A percentile compares a stretch with the other conserved stretches of the same genome.
Evolutionary conservation across 345 rosid genomes (phyloP).

Genomic region (Pugionium dolabratum): DNA sequence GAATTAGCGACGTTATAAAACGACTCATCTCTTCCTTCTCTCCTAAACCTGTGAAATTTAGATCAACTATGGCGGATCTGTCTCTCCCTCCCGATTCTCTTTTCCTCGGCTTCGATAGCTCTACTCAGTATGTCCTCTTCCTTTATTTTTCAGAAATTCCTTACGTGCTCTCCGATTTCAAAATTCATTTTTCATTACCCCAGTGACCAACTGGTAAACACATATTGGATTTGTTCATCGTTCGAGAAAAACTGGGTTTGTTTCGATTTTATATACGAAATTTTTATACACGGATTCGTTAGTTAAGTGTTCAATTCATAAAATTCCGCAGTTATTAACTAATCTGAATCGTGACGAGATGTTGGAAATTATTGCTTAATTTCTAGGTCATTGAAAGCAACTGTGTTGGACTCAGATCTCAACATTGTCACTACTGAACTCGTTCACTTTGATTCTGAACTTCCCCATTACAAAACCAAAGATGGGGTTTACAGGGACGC

Average conservation of each 20-base stretch:
- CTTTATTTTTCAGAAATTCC: not conserved
- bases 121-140: slow-evolving; percentile 68
- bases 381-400: slow-evolving; percentile 85
- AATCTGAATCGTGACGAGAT: slow-evolving; percentile 2
- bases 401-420: slow-evolving; percentile 72
- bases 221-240: not conserved
- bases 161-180: too few species aligned
- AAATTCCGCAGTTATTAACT: not conserved
- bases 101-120: slow-evolving; percentile 89
- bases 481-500: slow-evolving; percentile 85
- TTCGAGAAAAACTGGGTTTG: not conserved
- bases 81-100: slow-evolving; percentile 70
- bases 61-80: slow-evolving; percentile 50
- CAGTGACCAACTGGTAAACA: too few species aligned
- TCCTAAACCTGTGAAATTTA: not conserved
- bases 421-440: slow-evolving; percentile 62
- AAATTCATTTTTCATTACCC: too few species aligned
- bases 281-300: not conserved
- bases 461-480: slow-evolving; percentile 75
- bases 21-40: not conserved
- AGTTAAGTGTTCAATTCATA: not conserved
- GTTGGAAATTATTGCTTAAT: too few species aligned
- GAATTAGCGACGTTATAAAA: too few species aligned
- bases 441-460: slow-evolving; percentile 77
- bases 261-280: not conserved